phyloP scores from a whole-genome alignment of 1,284 basidiomycete genomes.

The Termitomyces sp. region DNA sequence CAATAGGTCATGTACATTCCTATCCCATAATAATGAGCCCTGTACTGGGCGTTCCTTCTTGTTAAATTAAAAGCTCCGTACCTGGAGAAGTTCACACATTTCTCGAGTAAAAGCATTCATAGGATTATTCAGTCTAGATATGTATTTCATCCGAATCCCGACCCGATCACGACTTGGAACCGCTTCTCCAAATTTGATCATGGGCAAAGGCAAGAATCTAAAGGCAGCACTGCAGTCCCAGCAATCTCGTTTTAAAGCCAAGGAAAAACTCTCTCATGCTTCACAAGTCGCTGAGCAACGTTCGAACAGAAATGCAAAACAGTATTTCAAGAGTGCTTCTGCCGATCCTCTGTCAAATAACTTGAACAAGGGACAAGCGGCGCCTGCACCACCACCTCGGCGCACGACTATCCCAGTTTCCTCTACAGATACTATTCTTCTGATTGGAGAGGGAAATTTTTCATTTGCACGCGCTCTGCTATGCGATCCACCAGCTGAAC shows the following conservation, averaged over 20 bases:
- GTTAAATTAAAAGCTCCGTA: no score
- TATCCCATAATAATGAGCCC: no score
- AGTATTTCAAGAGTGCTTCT: constrained; percentile 15
- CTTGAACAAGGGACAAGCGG: constrained; percentile 25
- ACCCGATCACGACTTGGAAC: not conserved
- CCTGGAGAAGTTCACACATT: no score
- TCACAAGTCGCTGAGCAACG: constrained; percentile 47
- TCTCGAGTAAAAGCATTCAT: no score
- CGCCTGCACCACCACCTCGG: constrained; percentile 18
- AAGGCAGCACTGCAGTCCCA: constrained; percentile 65
- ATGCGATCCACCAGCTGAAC: constrained; percentile 41
- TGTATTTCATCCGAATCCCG: not conserved
- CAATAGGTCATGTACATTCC: no score
- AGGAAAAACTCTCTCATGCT: constrained; percentile 52
- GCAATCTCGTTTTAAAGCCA: constrained; percentile 52
- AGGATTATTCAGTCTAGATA: no score
- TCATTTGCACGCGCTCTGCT: constrained; percentile 84
- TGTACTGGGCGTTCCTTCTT: no score
- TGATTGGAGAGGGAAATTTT: constrained; percentile 96
- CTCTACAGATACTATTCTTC: constrained; percentile 73
- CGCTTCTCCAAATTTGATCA: constrained; percentile 16
- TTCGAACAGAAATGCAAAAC: constrained; percentile 30
- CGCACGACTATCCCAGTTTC: constrained; percentile 67
- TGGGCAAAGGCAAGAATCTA: constrained; percentile 54
- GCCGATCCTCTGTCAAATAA: not conserved